Evolutionary conservation across 257 asterid species (phyloP).

Genomic region (Solanum ossicruentum): DNA sequence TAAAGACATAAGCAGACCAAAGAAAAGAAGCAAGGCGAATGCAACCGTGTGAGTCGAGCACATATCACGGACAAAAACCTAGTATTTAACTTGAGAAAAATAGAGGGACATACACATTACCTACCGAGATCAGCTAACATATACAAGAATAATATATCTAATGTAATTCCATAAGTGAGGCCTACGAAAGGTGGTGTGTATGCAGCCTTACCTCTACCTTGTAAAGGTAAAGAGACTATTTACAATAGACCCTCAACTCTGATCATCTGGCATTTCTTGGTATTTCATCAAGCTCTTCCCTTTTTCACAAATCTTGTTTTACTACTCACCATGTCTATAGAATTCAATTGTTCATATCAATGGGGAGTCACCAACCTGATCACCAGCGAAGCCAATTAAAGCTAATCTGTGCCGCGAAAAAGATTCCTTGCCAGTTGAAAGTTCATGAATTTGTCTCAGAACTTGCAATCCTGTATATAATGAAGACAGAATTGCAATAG

Average conservation of each 20-base stretch:
- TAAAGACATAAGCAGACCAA: neutral
- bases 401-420: slow-evolving; percentile 20
- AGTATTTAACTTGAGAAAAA: neutral
- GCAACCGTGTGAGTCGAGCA: neutral
- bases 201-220: neutral
- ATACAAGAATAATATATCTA: neutral
- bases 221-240: neutral
- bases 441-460: slow-evolving; percentile 38
- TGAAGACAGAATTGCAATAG: slow-evolving; percentile 56
- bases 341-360: neutral
- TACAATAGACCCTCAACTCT: neutral
- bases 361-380: slow-evolving; percentile 46
- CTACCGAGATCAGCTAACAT: neutral
- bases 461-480: slow-evolving; percentile 65
- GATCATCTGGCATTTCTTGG: neutral
- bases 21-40: neutral
- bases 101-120: neutral
- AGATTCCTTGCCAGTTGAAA: slow-evolving; percentile 25
- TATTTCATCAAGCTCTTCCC: neutral
- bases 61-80: neutral
- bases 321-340: neutral
- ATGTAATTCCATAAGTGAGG: neutral
- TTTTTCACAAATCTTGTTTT: neutral
- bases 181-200: neutral
- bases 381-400: slow-evolving; percentile 47